A percentile compares a stretch with the other conserved stretches of the same genome.
Conservation (phyloP, 495 filamentous ascomycete genomes). For the Penicillium argentinense region DNA sequence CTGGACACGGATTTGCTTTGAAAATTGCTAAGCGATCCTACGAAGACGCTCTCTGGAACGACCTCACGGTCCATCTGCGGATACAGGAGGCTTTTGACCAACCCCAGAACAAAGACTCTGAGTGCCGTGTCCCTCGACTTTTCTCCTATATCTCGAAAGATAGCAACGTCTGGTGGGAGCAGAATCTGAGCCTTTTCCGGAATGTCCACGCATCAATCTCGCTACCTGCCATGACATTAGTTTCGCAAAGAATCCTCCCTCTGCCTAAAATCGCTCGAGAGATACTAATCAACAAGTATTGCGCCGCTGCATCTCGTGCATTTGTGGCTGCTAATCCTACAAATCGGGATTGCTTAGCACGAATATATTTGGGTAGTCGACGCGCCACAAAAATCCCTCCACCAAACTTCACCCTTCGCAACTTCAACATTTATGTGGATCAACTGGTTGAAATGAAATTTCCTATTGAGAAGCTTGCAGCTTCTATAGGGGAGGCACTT, state of each 20-base stretch:
- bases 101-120: background rate
- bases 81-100: slow-evolving; percentile 1
- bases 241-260: slow-evolving; percentile 37
- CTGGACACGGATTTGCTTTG: slow-evolving; percentile 1
- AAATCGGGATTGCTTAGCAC: slow-evolving; percentile 41
- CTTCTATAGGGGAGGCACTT: slow-evolving; percentile 37
- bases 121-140: slow-evolving; percentile 5
- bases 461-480: slow-evolving; percentile 25
- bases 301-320: slow-evolving; percentile 12
- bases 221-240: slow-evolving; percentile 24
- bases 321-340: slow-evolving; percentile 19
- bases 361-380: slow-evolving; percentile 41
- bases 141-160: slow-evolving; percentile 13
- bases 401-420: slow-evolving; percentile 36
- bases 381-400: background rate
- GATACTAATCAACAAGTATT: slow-evolving; percentile 32
- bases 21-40: slow-evolving; percentile 7
- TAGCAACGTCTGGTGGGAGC: slow-evolving; percentile 25
- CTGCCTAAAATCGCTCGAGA: slow-evolving; percentile 24
- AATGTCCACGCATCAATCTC: slow-evolving; percentile 7
- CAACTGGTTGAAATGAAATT: slow-evolving; percentile 32
- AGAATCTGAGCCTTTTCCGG: slow-evolving; percentile 14
- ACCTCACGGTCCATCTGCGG: slow-evolving; percentile 5
- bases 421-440: slow-evolving; percentile 43
- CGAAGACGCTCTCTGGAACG: slow-evolving; percentile 7